A percentile compares a stretch with the other conserved stretches of the same genome.
Evolutionary conservation across 169 alveolate genomes (phyloP).

Genomic region (Perkinsus chesapeaki): DNA sequence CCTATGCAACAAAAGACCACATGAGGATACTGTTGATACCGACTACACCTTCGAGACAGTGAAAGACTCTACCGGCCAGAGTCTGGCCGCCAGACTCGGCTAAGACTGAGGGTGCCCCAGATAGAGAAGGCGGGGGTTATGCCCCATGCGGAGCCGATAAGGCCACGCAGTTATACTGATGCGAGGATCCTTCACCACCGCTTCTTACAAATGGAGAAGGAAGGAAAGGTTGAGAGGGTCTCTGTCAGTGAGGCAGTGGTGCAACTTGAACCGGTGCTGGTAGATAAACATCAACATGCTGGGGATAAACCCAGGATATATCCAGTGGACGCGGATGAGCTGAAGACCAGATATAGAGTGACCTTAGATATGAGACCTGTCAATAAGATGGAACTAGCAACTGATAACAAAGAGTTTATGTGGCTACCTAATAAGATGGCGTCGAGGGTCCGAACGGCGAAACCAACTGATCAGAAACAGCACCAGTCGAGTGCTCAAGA

Average conservation of each 20-base stretch:
- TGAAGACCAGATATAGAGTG: not conserved
- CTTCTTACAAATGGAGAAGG: not conserved
- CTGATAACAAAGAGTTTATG: not conserved
- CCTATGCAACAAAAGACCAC: not conserved
- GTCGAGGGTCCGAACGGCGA: not conserved
- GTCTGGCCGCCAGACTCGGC: not conserved
- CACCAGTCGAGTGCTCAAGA: not conserved
- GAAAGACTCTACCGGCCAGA: not conserved
- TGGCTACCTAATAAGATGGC: not conserved
- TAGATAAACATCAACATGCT: not conserved
- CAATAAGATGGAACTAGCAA: not conserved
- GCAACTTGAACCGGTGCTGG: not conserved
- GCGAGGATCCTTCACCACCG: not conserved
- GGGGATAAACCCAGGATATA: not conserved
- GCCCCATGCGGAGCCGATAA: not conserved
- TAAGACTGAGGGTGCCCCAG: not conserved
- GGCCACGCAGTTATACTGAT: not conserved
- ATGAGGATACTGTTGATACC: not conserved
- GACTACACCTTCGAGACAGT: not conserved
- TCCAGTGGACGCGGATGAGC: not conserved
- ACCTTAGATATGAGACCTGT: not conserved
- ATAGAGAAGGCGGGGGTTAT: not conserved
- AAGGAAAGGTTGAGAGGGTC: not conserved
- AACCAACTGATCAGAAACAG: not conserved
- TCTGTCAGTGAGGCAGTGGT: not conserved